Conservation (phyloP, 371 early-diverging fungal genomes). For the Haplosporangium sp. region DNA sequence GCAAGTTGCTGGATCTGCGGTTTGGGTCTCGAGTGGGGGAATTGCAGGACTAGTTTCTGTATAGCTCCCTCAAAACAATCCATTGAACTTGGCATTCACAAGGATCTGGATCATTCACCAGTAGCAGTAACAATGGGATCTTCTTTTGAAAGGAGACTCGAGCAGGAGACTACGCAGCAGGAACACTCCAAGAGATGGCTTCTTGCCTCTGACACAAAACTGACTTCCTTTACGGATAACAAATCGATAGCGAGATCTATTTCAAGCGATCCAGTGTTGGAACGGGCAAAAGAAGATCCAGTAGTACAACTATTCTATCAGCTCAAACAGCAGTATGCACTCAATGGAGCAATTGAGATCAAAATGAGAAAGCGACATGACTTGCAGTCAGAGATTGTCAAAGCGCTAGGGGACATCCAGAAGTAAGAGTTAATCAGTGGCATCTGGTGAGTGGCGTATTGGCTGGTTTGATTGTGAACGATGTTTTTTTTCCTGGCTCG, state of each 20-base stretch:
- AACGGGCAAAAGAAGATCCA: slow-evolving; percentile 9
- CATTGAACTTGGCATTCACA: not conserved
- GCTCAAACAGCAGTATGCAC: slow-evolving; percentile 15
- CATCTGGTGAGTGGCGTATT: slow-evolving; percentile 68
- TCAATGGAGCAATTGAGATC: not conserved
- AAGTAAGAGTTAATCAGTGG: slow-evolving; percentile 71
- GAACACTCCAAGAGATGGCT: slow-evolving; percentile 8
- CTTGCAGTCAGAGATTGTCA: slow-evolving; percentile 9
- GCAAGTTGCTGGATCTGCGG: slow-evolving; percentile 24
- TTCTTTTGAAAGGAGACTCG: not conserved
- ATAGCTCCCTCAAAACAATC: slow-evolving; percentile 17
- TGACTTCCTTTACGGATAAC: not conserved
- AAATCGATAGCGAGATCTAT: not conserved
- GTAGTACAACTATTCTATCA: slow-evolving; percentile 25
- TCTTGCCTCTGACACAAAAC: not conserved
- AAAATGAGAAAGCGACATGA: slow-evolving; percentile 10
- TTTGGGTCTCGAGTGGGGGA: slow-evolving; percentile 38
- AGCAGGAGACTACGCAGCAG: not conserved
- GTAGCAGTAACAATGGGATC: not conserved
- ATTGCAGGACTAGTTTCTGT: slow-evolving; percentile 38
- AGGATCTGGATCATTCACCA: not conserved
- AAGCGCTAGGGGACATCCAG: slow-evolving; percentile 18
- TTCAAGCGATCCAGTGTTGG: not conserved
- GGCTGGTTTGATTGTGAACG: not conserved
- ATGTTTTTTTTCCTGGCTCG: not conserved